Base-by-base conservation (phyloP, 371 early-diverging fungal genomes). In the Coemansia sp. region DNA sequence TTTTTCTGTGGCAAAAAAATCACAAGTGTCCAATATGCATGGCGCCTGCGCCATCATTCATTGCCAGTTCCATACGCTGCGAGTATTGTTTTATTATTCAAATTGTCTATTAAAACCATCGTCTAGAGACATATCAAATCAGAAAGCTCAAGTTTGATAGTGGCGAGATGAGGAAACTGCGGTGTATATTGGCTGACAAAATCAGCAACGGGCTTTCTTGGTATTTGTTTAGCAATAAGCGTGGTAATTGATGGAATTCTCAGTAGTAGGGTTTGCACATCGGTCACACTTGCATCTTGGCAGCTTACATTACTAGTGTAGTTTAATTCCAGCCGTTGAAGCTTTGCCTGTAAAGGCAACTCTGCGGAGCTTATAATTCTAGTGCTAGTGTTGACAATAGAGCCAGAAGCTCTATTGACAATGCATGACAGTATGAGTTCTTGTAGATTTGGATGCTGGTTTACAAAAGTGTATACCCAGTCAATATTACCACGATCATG, bases 21-120 rank as follows among this genome's bases (percentile, higher is more conserved):
- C 18, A 47, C n/a, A 18, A 7, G 21, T 21, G 50, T 50, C 22
- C 18, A 21, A 21, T 21, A 50, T 21, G 50, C 50, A 18, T 8
- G 50, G 50, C 50, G 50, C 50, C 50, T 50, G n/a, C 50, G 21
- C 50, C 50, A 50, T 50, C 47, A 47, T 18, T 18, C 47, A 47
- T 47, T 47, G 47, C 47, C 47, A 31, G 31, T 31, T 31, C 31
- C 31, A 31, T 31, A 27, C 27, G 5, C 27, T 34, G 10, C 7
- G 34, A 8, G 34, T 34, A 34, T 34, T 34, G 34, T 34, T 34
- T 37, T 37, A 37, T 37, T 37, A 37, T 10, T 11, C 10, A 37
- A 37, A 37, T 10, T 2, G 11, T 37, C 37, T 37, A 37, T 10
- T 37, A 18, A 47, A 47, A 47, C 47, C 16, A 47, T 18, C n/a